Conservation (phyloP, 192 early-diverging fungal species). For the Coemansia sp. region DNA sequence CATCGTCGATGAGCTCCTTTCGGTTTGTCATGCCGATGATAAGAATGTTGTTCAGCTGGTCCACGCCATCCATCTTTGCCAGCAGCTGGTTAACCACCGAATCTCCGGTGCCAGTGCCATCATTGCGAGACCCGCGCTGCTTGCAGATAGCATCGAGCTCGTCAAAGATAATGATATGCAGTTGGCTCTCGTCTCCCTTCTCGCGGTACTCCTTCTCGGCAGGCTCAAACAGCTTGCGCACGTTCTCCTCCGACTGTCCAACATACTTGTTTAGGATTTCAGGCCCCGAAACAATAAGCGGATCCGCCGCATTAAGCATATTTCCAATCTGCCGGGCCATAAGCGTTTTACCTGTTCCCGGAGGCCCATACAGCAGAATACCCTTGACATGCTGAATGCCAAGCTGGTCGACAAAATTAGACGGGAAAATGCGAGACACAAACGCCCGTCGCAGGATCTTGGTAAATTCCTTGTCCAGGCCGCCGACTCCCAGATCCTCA, state of each 20-base stretch:
- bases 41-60: slow-evolving; percentile 96
- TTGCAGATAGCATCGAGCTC: slow-evolving; percentile 99
- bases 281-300: slow-evolving; percentile 94
- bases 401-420: slow-evolving; percentile 86
- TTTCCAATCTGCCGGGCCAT: slow-evolving; percentile 99
- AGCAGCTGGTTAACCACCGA: slow-evolving; percentile 97
- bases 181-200: slow-evolving; percentile 83
- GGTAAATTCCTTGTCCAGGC: slow-evolving; percentile 91
- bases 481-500: slow-evolving; percentile 97
- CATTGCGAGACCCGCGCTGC: slow-evolving; percentile 89
- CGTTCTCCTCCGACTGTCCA: slow-evolving; percentile 94
- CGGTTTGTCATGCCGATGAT: slow-evolving; percentile 99
- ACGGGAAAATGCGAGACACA: slow-evolving; percentile 95
- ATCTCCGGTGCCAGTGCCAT: slow-evolving; percentile 94
- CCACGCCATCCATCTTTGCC: slow-evolving; percentile 99
- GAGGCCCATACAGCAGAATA: slow-evolving; percentile 87
- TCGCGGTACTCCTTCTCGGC: slow-evolving; percentile 95
- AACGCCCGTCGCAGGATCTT: slow-evolving; percentile 96
- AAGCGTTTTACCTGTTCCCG: slow-evolving; percentile 96
- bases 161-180: slow-evolving; percentile 99
- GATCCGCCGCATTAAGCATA: slow-evolving; percentile 95
- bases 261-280: slow-evolving; percentile 97
- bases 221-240: slow-evolving; percentile 93
- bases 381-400: slow-evolving; percentile 99
- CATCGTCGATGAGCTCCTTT: slow-evolving; percentile 98